Conservation (phyloP, 73 alveolate species). For the Halteria grandinella region DNA sequence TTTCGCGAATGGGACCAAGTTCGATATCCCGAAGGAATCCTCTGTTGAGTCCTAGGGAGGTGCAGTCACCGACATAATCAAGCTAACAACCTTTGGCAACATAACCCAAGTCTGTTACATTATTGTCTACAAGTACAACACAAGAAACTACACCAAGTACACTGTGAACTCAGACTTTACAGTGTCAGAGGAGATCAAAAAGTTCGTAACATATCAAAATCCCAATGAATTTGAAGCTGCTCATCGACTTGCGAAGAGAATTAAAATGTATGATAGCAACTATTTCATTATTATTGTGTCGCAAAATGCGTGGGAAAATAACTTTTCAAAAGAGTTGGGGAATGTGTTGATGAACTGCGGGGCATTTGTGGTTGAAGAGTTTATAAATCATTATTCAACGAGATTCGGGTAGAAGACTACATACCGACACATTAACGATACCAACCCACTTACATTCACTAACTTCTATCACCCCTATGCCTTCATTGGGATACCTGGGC, state of each 20-base stretch:
- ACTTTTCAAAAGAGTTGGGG: slow-evolving; percentile 67
- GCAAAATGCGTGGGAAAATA: slow-evolving; percentile 74
- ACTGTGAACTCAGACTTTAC: no score
- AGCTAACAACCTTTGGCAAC: neutral
- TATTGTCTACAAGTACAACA: neutral
- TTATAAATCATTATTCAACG: slow-evolving; percentile 40
- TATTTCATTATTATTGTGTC: slow-evolving; percentile 69
- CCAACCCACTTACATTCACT: slow-evolving; percentile 36
- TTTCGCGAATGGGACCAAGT: neutral
- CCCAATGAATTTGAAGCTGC: slow-evolving; percentile 48
- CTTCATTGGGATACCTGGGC: slow-evolving; percentile 75
- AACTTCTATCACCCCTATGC: slow-evolving; percentile 78
- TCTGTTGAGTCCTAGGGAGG: slow-evolving; percentile 12
- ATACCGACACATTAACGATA: slow-evolving; percentile 15
- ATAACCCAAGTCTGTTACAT: neutral
- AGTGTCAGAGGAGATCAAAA: no score
- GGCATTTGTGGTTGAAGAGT: slow-evolving; percentile 72
- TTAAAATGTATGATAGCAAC: slow-evolving; percentile 56
- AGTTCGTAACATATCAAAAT: no score
- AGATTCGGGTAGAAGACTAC: slow-evolving; percentile 53
- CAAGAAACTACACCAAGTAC: neutral
- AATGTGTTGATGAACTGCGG: slow-evolving; percentile 68
- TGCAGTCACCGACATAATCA: neutral
- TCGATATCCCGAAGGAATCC: slow-evolving; percentile 8
- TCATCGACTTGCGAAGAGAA: slow-evolving; percentile 31